A percentile compares a stretch with the other conserved stretches of the same genome.
These are phyloP conservation scores for Deuterostichococcus epilithicus DNA, from an alignment of 139 green algal genomes.

Conservation along the genomic window DNA sequence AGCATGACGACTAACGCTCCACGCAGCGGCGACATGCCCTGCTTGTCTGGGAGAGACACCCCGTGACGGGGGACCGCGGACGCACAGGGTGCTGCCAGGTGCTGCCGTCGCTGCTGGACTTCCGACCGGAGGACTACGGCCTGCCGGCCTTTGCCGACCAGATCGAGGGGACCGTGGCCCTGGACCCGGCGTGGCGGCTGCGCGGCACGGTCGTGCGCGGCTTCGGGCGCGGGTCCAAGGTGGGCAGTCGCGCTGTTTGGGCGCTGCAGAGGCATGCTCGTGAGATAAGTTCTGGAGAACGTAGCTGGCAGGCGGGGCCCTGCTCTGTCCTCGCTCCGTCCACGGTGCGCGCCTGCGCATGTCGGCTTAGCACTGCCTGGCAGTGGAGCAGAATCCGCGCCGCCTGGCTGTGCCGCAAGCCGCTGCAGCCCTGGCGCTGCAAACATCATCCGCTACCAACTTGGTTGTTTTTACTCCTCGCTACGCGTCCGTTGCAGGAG, in stretches of 20 bases:
- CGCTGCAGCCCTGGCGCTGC: too few relatives aligned
- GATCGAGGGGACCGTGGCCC: conserved; percentile 26
- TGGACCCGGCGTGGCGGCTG: conserved; percentile 60
- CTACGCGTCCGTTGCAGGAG: conserved; percentile 41
- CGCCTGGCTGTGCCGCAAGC: too few relatives aligned
- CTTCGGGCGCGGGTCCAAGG: conserved; percentile 85
- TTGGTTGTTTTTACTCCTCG: background rate
- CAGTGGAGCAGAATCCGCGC: too few relatives aligned
- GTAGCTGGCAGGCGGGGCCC: background rate
- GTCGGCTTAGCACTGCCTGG: too few relatives aligned
- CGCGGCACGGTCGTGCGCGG: conserved; percentile 82
- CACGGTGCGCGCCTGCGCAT: too few relatives aligned
- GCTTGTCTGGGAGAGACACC: background rate
- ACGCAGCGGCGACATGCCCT: background rate
- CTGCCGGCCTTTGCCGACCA: conserved; percentile 73
- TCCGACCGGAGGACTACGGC: conserved; percentile 55
- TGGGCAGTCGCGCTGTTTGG: conserved; percentile 7
- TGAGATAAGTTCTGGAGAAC: background rate
- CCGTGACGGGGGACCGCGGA: background rate
- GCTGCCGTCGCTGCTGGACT: conserved; percentile 79
- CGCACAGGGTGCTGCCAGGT: conserved; percentile 24
- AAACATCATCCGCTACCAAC: too few relatives aligned
- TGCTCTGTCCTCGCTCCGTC: too few relatives aligned
- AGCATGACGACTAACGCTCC: too few relatives aligned
- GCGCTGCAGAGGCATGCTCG: background rate